These are phyloP conservation scores for Setaria viridis DNA, from an alignment of 202 grass and related monocot genomes.

Conservation along the genomic window DNA sequence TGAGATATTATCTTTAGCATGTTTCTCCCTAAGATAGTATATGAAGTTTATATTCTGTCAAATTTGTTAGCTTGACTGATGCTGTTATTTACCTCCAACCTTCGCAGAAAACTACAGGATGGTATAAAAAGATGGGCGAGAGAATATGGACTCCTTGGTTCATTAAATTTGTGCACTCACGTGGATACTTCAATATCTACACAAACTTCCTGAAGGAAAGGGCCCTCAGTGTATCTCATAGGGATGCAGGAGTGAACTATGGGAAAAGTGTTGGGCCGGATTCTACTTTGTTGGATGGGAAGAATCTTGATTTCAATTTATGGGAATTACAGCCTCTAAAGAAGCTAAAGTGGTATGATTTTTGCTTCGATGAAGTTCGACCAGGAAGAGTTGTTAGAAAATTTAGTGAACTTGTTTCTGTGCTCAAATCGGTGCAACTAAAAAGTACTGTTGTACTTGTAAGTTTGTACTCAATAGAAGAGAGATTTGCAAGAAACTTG, in stretches of 20 bases:
- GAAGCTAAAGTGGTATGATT: constrained; percentile 82
- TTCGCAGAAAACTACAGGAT: constrained; percentile 93
- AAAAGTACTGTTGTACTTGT: constrained; percentile 64
- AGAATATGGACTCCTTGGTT: constrained; percentile 99
- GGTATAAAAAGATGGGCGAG: constrained; percentile 97
- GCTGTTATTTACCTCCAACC: neutral
- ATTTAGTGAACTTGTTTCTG: constrained; percentile 68
- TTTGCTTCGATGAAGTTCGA: constrained; percentile 77
- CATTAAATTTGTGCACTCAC: constrained; percentile 92
- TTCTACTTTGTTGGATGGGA: constrained; percentile 79
- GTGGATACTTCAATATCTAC: constrained; percentile 94
- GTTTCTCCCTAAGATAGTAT: constrained; percentile 39
- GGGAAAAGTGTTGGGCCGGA: constrained; percentile 87
- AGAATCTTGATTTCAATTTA: constrained; percentile 71
- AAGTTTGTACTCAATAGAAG: constrained; percentile 64
- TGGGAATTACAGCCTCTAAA: constrained; percentile 62
- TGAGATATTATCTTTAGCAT: neutral
- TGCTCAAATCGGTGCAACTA: constrained; percentile 62
- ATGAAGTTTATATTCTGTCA: constrained; percentile 26
- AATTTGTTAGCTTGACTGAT: constrained; percentile 45
- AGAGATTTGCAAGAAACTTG: constrained; percentile 72
- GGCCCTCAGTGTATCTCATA: constrained; percentile 87
- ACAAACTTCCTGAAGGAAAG: constrained; percentile 88
- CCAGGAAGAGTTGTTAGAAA: constrained; percentile 67
- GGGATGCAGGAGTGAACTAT: constrained; percentile 96